These are phyloP conservation scores for Fusarium sp. DNA, from an alignment of 2,329 filamentous ascomycete species.

Conservation along the genomic window DNA sequence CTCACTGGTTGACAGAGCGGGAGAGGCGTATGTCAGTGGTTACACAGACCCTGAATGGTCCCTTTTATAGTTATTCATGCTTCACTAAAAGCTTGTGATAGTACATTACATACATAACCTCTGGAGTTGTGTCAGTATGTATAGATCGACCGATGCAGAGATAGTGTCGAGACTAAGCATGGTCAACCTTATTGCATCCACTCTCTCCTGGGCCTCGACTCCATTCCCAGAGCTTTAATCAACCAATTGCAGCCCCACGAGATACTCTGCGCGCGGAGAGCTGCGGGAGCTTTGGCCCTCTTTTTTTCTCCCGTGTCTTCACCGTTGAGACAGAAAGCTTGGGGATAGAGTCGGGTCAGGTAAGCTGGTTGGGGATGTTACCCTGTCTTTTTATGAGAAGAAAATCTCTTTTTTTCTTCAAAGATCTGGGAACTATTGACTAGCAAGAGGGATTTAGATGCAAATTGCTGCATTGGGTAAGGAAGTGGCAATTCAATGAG, in stretches of 20 bases:
- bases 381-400: neutral
- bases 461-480: slow-evolving; percentile 4
- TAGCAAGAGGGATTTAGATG: slow-evolving; percentile 2
- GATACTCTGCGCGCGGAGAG: slow-evolving; percentile 15
- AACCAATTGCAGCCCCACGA: slow-evolving; percentile 36
- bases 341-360: neutral
- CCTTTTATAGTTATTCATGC: slow-evolving; percentile 2
- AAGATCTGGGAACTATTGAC: neutral
- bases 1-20: slow-evolving; percentile 30
- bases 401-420: neutral
- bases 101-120: slow-evolving; percentile 1
- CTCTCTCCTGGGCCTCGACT: slow-evolving; percentile 31
- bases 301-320: slow-evolving; percentile 3
- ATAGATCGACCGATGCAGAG: slow-evolving; percentile 31
- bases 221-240: slow-evolving; percentile 4
- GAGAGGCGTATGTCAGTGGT: slow-evolving; percentile 19
- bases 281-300: slow-evolving; percentile 26
- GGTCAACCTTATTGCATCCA: slow-evolving; percentile 31
- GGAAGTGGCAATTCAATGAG: slow-evolving; percentile 7
- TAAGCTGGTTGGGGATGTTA: neutral
- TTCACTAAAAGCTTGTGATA: neutral
- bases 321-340: slow-evolving; percentile 13
- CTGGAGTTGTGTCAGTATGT: neutral
- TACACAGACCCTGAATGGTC: neutral
- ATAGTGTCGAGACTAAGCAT: slow-evolving; percentile 33